Base-by-base conservation (phyloP, 1,284 basidiomycete genomes). In the Ceratobasidium sp. region DNA sequence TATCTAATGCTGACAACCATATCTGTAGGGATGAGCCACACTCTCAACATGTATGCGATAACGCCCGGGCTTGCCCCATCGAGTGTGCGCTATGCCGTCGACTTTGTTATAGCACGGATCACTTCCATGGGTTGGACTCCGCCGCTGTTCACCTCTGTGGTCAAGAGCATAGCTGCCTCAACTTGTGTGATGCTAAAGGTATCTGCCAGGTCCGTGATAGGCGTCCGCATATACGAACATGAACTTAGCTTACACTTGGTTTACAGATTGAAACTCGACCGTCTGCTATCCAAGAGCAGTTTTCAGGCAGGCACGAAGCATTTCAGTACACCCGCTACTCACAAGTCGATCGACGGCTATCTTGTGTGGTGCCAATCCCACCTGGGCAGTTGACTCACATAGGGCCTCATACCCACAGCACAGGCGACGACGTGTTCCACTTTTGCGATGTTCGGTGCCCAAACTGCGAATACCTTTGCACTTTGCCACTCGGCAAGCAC, bases 191-290 rank as follows among this genome's bases (percentile, higher is more conserved):
- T 49, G 81, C 84, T 0, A 76, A 78, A 0, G 88, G 69, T 27
- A 51, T 72, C n/a, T 72, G 69, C 46, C 69, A 37, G 46, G 69
- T 72, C 11, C 6, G 69, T 68, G 34, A 24, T n/a, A 24, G 14
- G n/a, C 31, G 13, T 43, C 19, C 8, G 14, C 3, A n/a, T 11
- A 4, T 29, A n/a, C 16, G 7, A 8, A 2, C 24, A 14, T 11
- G 34, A 16, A 16, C 31, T 11, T 43, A 27, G 16, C 2, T n/a
- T 2, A 19, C 27, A 48, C 14, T 5, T 9, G 1, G 1, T 9
- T 88, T 89, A 87, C 74, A 88, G 73, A 88, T 90, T 6, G 87
- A 87, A 46, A 88, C 85, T 0, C 81, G 84, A 0, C 89, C 88
- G 0, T 84, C 87, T 72, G 86, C 88, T 0, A 84, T 90, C 37